Evolutionary conservation across 768 basidiomycete genomes (phyloP).

Genomic region (Lentinula aciculospora): DNA sequence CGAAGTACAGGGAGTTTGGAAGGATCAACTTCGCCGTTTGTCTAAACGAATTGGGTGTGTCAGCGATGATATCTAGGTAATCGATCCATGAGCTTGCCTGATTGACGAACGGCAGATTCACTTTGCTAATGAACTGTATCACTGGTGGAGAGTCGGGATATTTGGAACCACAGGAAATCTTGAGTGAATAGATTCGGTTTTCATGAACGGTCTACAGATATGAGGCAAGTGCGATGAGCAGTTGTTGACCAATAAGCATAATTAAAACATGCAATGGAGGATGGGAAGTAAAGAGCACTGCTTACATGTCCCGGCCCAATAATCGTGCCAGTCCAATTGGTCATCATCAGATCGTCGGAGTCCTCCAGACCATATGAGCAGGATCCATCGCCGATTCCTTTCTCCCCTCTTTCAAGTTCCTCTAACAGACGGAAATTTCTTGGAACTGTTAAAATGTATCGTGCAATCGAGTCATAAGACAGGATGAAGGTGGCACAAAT

Average conservation of each 20-base stretch:
- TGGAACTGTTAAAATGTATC: constrained; percentile 63
- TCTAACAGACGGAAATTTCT: constrained; percentile 95
- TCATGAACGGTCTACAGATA: constrained; percentile 88
- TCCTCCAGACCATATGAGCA: constrained; percentile 97
- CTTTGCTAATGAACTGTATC: constrained; percentile 81
- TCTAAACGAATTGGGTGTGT: neutral
- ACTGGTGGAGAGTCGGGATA: constrained; percentile 79
- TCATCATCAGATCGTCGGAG: constrained; percentile 95
- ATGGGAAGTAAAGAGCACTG: constrained; percentile 1
- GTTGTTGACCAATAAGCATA: constrained; percentile 3
- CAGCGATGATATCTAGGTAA: neutral
- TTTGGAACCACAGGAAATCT: constrained; percentile 72
- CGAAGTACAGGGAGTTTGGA: constrained; percentile 65
- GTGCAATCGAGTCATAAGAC: neutral
- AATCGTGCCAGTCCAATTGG: constrained; percentile 98
- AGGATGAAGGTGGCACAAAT: neutral
- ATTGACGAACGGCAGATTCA: constrained; percentile 92
- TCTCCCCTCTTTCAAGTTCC: constrained; percentile 99
- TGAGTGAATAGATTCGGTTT: constrained; percentile 96
- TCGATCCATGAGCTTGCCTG: constrained; percentile 17
- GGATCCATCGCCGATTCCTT: constrained; percentile 96
- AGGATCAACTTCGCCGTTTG: constrained; percentile 74
- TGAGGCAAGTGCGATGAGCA: constrained; percentile 8
- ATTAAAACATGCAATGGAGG: neutral
- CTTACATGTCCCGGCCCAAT: constrained; percentile 96